A percentile compares a stretch with the other conserved stretches of the same genome.
These are phyloP conservation scores for Hyphodiscus hymeniophilus DNA, from an alignment of 495 filamentous ascomycete genomes.

Conservation along the genomic window DNA sequence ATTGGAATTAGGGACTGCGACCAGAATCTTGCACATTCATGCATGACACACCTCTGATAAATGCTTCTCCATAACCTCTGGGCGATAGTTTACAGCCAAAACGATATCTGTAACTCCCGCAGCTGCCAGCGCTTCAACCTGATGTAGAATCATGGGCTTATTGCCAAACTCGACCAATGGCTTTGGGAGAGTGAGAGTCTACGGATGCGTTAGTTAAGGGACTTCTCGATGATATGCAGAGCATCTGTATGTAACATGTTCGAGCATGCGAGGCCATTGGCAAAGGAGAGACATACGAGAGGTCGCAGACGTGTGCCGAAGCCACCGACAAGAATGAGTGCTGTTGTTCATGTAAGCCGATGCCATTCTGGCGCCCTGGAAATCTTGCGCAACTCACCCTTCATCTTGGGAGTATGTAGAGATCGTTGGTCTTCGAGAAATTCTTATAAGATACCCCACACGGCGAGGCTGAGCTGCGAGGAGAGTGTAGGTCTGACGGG, in stretches of 20 bases:
- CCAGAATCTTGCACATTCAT: slow-evolving; percentile 1
- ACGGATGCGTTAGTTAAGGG: slow-evolving; percentile 15
- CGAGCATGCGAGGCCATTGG: slow-evolving; percentile 7
- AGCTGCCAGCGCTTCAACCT: slow-evolving; percentile 89
- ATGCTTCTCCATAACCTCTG: slow-evolving; percentile 81
- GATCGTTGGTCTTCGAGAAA: slow-evolving; percentile 1
- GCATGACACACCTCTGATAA: slow-evolving; percentile 40
- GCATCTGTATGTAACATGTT: slow-evolving; percentile 8
- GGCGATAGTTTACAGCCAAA: slow-evolving; percentile 95
- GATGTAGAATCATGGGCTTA: slow-evolving; percentile 98
- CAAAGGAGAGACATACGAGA: slow-evolving; percentile 59
- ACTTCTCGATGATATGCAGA: slow-evolving; percentile 5
- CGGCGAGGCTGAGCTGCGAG: too few species aligned
- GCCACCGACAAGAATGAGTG: slow-evolving; percentile 98
- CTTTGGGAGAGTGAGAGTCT: slow-evolving; percentile 97
- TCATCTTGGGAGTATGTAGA: slow-evolving; percentile 32
- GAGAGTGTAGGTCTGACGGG: too few species aligned
- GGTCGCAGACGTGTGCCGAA: slow-evolving; percentile 97
- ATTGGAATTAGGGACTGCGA: slow-evolving; percentile 14
- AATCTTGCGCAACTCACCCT: slow-evolving; percentile 34
- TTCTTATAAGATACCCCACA: too few species aligned
- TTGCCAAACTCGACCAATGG: slow-evolving; percentile 97
- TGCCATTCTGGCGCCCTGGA: neutral
- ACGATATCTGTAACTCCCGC: slow-evolving; percentile 98
- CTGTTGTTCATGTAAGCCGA: slow-evolving; percentile 42